phyloP scores from a whole-genome alignment of 2,329 filamentous ascomycete species.

The Xylaria sp. region DNA sequence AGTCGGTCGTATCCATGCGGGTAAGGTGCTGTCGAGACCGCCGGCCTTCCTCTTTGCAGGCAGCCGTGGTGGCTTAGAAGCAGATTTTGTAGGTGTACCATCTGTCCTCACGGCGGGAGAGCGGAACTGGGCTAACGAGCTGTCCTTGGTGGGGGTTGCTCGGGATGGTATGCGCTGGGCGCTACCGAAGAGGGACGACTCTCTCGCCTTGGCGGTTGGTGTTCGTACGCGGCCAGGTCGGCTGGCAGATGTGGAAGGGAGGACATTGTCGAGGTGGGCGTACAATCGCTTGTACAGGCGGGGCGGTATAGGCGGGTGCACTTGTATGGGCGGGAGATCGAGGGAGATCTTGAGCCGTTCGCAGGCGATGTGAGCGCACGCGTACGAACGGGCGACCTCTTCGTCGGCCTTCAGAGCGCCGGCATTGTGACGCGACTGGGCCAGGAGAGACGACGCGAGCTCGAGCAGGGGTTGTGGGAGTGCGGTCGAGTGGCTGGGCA shows the following conservation, averaged over 20 bases:
- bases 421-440: constrained; percentile 79
- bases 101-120: constrained; percentile 47
- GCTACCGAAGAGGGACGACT: constrained; percentile 42
- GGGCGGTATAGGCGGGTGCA: constrained; percentile 78
- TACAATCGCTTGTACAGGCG: constrained; percentile 85
- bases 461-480: constrained; percentile 73
- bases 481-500: constrained; percentile 72
- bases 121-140: constrained; percentile 50
- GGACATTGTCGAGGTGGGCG: constrained; percentile 74
- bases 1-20: constrained; percentile 72
- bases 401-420: constrained; percentile 82
- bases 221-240: constrained; percentile 39
- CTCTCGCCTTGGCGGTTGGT: constrained; percentile 45
- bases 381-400: constrained; percentile 83
- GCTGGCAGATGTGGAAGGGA: constrained; percentile 51
- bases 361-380: constrained; percentile 88
- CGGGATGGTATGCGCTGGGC: constrained; percentile 47
- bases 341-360: constrained; percentile 78
- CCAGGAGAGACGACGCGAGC: constrained; percentile 73
- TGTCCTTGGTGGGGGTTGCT: constrained; percentile 54
- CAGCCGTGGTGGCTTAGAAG: constrained; percentile 38
- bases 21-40: constrained; percentile 45
- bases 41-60: constrained; percentile 42
- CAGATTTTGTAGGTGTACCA: constrained; percentile 52
- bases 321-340: constrained; percentile 76